Evolutionary conservation across 768 basidiomycete species (phyloP).

Genomic region (Tubosaeta brunneosetosa): DNA sequence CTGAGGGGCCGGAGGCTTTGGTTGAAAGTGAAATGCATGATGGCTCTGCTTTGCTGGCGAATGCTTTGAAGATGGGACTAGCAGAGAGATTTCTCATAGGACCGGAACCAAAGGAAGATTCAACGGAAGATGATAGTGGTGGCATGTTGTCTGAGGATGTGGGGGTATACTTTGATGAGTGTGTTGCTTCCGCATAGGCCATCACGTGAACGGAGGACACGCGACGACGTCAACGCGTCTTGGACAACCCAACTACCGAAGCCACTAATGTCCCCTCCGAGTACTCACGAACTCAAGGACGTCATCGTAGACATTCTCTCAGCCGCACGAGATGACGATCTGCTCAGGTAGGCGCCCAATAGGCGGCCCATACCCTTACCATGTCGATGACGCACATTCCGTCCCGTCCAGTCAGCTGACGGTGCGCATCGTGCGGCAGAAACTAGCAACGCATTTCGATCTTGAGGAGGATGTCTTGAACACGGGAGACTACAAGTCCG

Average conservation of each 20-base stretch:
- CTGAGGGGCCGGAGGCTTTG: no score
- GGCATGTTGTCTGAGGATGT: no score
- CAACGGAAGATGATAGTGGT: no score
- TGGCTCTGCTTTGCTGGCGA: no score
- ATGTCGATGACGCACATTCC: not conserved
- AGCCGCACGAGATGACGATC: constrained; percentile 19
- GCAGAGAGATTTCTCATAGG: no score
- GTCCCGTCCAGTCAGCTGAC: constrained; percentile 33
- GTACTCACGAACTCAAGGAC: constrained; percentile 11
- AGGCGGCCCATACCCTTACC: not conserved
- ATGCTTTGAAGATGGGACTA: no score
- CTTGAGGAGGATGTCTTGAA: constrained; percentile 45
- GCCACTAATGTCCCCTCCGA: constrained; percentile 12
- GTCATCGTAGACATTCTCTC: constrained; percentile 20
- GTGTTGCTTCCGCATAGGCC: no score
- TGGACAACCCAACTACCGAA: not conserved
- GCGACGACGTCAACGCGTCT: not conserved
- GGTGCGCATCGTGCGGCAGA: constrained; percentile 44
- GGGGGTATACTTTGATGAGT: no score
- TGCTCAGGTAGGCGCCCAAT: constrained; percentile 13
- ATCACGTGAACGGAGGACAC: constrained; percentile 12
- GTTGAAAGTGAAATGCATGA: no score
- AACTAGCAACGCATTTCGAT: constrained; percentile 43
- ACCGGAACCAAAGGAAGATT: no score
- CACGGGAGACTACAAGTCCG: constrained; percentile 39